A percentile compares a stretch with the other conserved stretches of the same genome.
Evolutionary conservation across 2,329 filamentous ascomycete species (phyloP).

Genomic region (Cryphonectria carpinicola): DNA sequence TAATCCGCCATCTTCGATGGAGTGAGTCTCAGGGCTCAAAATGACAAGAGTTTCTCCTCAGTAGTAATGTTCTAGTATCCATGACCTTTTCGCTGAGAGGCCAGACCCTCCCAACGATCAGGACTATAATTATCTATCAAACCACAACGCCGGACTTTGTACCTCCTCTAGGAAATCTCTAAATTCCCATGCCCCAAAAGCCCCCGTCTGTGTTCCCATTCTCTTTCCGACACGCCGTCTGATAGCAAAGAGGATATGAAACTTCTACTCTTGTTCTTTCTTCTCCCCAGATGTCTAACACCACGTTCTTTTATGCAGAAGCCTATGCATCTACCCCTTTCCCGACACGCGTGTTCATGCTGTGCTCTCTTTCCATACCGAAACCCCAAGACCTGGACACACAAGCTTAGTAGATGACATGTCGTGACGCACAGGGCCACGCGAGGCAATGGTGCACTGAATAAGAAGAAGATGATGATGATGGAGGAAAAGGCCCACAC

Average conservation of each 20-base stretch:
- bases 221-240: slow-evolving; percentile 20
- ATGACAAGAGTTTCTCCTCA: background rate
- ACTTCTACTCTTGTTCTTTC: background rate
- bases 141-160: background rate
- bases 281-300: background rate
- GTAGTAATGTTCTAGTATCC: too few species aligned
- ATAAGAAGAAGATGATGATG: too few species aligned
- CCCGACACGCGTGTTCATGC: slow-evolving; percentile 25
- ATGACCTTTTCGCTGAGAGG: background rate
- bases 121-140: background rate
- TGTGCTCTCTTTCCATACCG: slow-evolving; percentile 16
- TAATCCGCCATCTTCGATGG: background rate
- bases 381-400: background rate
- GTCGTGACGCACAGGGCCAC: slow-evolving; percentile 15
- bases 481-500: background rate
- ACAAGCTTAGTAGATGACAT: slow-evolving; percentile 11
- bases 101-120: background rate
- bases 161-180: background rate
- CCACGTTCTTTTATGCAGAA: slow-evolving; percentile 18
- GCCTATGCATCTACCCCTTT: slow-evolving; percentile 22
- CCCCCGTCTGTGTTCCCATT: slow-evolving; percentile 13
- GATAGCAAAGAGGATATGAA: background rate
- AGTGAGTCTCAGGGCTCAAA: background rate
- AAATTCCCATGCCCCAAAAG: slow-evolving; percentile 1
- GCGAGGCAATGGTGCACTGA: slow-evolving; percentile 9